phyloP scores from a whole-genome alignment of 768 basidiomycete species.

The Russula foetens region DNA sequence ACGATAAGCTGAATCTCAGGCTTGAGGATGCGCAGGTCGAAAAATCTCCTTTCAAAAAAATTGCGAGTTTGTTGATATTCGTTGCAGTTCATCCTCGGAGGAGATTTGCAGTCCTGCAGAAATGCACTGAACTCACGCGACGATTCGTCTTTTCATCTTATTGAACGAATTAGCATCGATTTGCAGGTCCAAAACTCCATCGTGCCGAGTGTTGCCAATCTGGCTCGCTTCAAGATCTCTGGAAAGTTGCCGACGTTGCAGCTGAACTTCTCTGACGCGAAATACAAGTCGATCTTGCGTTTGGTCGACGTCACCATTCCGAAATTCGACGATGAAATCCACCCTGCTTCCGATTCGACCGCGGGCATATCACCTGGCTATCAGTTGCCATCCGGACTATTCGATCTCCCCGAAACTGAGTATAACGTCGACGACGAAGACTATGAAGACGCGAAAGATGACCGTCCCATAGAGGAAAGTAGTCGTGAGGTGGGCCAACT shows the following conservation, averaged over 20 bases:
- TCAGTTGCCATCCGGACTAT: slow-evolving; percentile 47
- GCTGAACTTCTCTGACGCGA: slow-evolving; percentile 84
- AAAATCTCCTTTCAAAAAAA: not conserved
- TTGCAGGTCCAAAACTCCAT: slow-evolving; percentile 90
- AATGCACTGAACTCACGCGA: slow-evolving; percentile 59
- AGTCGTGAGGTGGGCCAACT: slow-evolving; percentile 34
- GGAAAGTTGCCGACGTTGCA: slow-evolving; percentile 83
- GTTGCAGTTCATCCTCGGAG: slow-evolving; percentile 78
- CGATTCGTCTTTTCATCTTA: slow-evolving; percentile 63
- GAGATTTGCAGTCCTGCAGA: slow-evolving; percentile 72
- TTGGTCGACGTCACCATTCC: slow-evolving; percentile 89
- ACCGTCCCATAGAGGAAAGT: slow-evolving; percentile 60
- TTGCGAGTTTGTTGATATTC: not conserved
- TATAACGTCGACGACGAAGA: slow-evolving; percentile 61
- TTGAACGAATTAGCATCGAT: slow-evolving; percentile 88
- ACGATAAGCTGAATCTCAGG: slow-evolving; percentile 78
- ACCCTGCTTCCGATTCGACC: slow-evolving; percentile 8
- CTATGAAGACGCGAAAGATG: slow-evolving; percentile 36
- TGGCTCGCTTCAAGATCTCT: slow-evolving; percentile 84
- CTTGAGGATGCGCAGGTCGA: slow-evolving; percentile 85
- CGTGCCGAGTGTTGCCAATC: slow-evolving; percentile 69
- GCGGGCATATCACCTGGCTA: slow-evolving; percentile 29
- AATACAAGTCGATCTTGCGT: slow-evolving; percentile 88
- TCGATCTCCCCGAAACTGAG: slow-evolving; percentile 46
- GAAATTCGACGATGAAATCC: slow-evolving; percentile 49